Percentiles rank a stretch among this genome's conserved stretches.
phyloP scores from a whole-genome alignment of 257 asterid genomes.

The Echium plantagineum region DNA sequence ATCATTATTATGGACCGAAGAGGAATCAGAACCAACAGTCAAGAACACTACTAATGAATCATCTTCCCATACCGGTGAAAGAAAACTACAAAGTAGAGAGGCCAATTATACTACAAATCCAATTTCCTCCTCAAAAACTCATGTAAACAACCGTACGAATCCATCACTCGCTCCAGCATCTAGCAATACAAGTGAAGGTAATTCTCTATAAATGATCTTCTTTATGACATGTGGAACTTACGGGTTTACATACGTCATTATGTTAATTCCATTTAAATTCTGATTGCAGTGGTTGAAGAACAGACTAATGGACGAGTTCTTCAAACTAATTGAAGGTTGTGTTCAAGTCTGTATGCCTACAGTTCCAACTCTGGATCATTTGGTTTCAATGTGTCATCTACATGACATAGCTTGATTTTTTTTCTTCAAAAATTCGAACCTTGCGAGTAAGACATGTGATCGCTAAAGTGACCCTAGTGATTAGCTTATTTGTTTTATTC shows the following conservation, averaged over 20 bases:
- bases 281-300: conserved; percentile 51
- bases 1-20: conserved; percentile 54
- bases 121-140: conserved; percentile 15
- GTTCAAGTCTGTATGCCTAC: conserved; percentile 2
- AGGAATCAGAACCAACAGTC: conserved; percentile 7
- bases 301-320: conserved; percentile 65
- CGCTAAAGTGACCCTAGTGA: too few species aligned
- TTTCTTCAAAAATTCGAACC: too few species aligned
- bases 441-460: too few species aligned
- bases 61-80: conserved; percentile 10
- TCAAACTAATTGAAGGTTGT: conserved; percentile 63
- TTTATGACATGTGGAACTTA: neutral
- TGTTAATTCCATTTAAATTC: neutral
- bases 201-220: conserved; percentile 1
- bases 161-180: conserved; percentile 39
- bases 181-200: conserved; percentile 44
- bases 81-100: conserved; percentile 5
- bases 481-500: neutral
- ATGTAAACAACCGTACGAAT: conserved; percentile 17
- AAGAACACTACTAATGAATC: conserved; percentile 11
- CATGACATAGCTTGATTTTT: neutral
- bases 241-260: neutral
- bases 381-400: neutral
- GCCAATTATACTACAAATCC: conserved; percentile 9
- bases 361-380: conserved; percentile 9